Conservation (phyloP, 2,329 filamentous ascomycete genomes). For the Botrytis medusae region DNA sequence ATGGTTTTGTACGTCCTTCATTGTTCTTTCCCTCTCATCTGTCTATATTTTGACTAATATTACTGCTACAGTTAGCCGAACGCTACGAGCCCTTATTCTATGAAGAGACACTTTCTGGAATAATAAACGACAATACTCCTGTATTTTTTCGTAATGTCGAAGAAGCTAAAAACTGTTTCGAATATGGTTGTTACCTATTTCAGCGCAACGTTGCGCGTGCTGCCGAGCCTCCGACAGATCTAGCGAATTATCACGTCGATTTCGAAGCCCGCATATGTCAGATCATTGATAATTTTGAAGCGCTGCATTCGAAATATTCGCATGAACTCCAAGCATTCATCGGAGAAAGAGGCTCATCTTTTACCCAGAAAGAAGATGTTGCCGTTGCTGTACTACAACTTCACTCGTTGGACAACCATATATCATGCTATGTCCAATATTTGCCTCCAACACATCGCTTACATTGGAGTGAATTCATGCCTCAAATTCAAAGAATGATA, state of each 20-base stretch:
- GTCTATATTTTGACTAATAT: neutral
- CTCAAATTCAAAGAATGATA: constrained; percentile 6
- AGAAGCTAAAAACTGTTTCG: constrained; percentile 8
- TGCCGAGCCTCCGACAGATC: neutral
- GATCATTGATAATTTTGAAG: neutral
- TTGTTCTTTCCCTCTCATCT: neutral
- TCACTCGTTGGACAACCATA: constrained; percentile 19
- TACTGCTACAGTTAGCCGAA: neutral
- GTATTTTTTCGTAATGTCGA: neutral
- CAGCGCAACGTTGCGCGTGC: neutral
- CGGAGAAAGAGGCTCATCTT: neutral
- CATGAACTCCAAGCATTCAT: neutral
- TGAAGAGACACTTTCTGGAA: neutral
- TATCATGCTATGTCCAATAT: constrained; percentile 21
- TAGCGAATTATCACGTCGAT: neutral
- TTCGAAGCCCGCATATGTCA: neutral
- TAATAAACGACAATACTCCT: neutral
- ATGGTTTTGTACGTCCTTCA: neutral
- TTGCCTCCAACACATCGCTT: neutral
- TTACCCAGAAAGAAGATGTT: neutral
- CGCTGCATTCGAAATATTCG: neutral
- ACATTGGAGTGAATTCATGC: neutral
- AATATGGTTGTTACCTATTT: constrained; percentile 21
- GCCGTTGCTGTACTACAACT: constrained; percentile 21
- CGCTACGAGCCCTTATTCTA: neutral